Base-by-base conservation (phyloP, 2,329 filamentous ascomycete genomes). In the Elsinoe necatrix region DNA sequence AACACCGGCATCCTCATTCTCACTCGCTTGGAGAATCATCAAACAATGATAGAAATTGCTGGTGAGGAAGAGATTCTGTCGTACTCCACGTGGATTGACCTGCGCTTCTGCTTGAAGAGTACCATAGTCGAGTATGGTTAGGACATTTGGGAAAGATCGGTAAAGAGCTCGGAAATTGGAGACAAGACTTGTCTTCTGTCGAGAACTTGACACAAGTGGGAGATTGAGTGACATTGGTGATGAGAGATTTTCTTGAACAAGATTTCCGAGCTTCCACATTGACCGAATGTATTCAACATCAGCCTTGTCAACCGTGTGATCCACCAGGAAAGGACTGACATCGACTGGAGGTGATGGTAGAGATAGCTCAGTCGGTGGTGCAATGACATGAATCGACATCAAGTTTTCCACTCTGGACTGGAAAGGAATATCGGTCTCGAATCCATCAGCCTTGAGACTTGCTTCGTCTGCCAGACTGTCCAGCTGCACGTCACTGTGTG, bases 41-140 rank as follows among this genome's bases (percentile, higher is more conserved):
- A 91, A 75, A 67, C 87, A 89, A 67, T 92, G 87, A 69, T 84
- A 88, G 71, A 89, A 91, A 66, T 90, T 91, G 68, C 82, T 87
- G n/a, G 84, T 86, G 27, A 91, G 73, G 65, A 89, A 91, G 4
- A 92, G 72, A 16, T 86, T 89, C 69, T 92, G 87, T 0, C 86
- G 77, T 14, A 88, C 81, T 1, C 83, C 77, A 5, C 87, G 79
- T 59, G 84, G 83, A 64, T 86, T 83, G 1, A 71, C 78, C 43
- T 72, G 72, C 1, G 81, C 79, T 51, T 85, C 73, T 14, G 75
- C 72, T 6, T 78, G 73, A 37, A 89, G 77, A 20, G 78, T 79
- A 2, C 78, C 77, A 3, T 79, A 73, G 63, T 87, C 81, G 73
- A 85, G 86, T 2, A 79, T 83, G 2, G 86, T 84, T 60, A 91